These are phyloP conservation scores for Syncephalastrum racemosum DNA, from an alignment of 371 early-diverging fungal species.

Conservation along the genomic window DNA sequence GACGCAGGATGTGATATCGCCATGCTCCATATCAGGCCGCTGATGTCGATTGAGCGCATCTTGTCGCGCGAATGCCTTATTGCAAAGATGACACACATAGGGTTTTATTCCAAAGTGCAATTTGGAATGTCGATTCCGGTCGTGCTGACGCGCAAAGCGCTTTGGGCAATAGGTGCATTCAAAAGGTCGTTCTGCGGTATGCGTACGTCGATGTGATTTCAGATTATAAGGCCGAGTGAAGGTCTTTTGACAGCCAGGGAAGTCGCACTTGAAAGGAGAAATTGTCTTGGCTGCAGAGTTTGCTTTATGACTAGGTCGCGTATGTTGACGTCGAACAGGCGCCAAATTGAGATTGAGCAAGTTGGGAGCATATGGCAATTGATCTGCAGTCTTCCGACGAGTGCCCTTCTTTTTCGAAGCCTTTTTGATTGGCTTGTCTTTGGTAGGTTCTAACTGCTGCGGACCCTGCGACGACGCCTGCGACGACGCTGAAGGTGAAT, in stretches of 20 bases:
- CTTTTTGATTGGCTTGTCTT: no score
- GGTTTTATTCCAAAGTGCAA: constrained; percentile 69
- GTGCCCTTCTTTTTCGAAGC: background rate
- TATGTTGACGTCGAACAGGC: constrained; percentile 8
- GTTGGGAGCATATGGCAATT: constrained; percentile 21
- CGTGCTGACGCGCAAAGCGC: constrained; percentile 73
- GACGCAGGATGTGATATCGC: no score
- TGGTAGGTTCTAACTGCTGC: no score
- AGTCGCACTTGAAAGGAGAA: constrained; percentile 22
- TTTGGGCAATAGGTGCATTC: constrained; percentile 61
- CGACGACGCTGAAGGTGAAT: no score
- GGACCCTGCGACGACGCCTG: no score
- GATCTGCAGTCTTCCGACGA: constrained; percentile 13
- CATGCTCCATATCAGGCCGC: constrained; percentile 7
- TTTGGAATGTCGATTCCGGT: constrained; percentile 81
- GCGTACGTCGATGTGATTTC: constrained; percentile 77
- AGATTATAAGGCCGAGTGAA: constrained; percentile 84
- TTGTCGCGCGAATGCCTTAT: constrained; percentile 73
- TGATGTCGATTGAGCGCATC: constrained; percentile 72
- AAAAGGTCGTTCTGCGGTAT: constrained; percentile 74
- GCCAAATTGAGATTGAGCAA: constrained; percentile 18
- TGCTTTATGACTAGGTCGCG: background rate
- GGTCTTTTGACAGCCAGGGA: constrained; percentile 62
- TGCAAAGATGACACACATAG: constrained; percentile 60
- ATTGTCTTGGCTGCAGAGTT: constrained; percentile 1